These are phyloP conservation scores for Erigeron philadelphicus DNA, from an alignment of 140 eudicot genomes.

Conservation along the genomic window DNA sequence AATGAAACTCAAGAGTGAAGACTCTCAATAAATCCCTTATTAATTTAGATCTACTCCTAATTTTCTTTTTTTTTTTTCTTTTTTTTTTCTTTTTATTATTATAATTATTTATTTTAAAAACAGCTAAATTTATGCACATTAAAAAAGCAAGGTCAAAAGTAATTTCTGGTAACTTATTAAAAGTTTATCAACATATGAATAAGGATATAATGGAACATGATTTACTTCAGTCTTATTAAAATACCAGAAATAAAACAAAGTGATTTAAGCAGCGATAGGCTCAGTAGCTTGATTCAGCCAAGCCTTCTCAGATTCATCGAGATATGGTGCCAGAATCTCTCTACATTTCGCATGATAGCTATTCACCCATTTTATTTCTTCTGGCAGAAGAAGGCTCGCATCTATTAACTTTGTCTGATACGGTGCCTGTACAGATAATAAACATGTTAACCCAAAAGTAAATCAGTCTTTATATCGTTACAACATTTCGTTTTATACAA, in stretches of 20 bases:
- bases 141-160: not conserved
- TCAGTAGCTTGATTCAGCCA: constrained; percentile 88
- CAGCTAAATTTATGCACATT: too few species aligned
- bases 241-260: not conserved
- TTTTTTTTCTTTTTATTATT: too few species aligned
- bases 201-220: not conserved
- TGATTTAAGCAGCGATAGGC: constrained; percentile 44
- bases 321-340: constrained; percentile 62
- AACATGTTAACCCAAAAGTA: not conserved
- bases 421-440: constrained; percentile 46
- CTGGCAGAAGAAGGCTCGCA: constrained; percentile 51
- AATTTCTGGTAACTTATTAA: not conserved
- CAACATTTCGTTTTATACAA: too few species aligned
- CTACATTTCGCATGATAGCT: constrained; percentile 67
- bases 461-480: too few species aligned
- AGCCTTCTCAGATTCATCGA: constrained; percentile 54
- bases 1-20: too few species aligned
- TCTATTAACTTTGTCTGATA: constrained; percentile 75
- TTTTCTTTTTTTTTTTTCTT: too few species aligned
- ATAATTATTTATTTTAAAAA: too few species aligned
- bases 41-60: too few species aligned
- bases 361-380: constrained; percentile 83
- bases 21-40: too few species aligned
- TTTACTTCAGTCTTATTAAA: not conserved
- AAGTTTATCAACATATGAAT: not conserved